Conservation (phyloP, 768 basidiomycete genomes). For the Russula dissimulans region DNA sequence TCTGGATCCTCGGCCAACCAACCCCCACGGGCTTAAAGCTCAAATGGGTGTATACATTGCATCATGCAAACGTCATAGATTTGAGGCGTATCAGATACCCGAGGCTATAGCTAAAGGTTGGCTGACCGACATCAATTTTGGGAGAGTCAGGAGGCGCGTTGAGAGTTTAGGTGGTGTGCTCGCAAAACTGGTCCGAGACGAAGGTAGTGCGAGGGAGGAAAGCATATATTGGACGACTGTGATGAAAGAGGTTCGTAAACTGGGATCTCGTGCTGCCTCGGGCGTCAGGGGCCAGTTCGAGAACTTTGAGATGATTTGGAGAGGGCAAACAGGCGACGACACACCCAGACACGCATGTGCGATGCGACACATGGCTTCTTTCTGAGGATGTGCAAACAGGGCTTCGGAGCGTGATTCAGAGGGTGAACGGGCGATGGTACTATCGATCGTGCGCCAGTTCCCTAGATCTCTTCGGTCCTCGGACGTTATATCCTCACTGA, state of each 20-base stretch:
- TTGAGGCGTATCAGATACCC: slow-evolving; percentile 65
- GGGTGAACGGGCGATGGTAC: too few relatives aligned
- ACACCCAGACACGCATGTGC: too few relatives aligned
- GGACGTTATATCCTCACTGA: too few relatives aligned
- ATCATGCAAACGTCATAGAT: slow-evolving; percentile 71
- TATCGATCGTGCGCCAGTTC: too few relatives aligned
- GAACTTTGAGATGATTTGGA: slow-evolving; percentile 73
- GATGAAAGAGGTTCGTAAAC: slow-evolving; percentile 49
- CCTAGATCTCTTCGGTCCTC: too few relatives aligned
- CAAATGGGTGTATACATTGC: slow-evolving; percentile 45
- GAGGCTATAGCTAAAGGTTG: slow-evolving; percentile 63
- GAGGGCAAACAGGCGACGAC: too few relatives aligned
- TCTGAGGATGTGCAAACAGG: too few relatives aligned
- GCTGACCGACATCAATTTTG: slow-evolving; percentile 68
- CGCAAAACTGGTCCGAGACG: slow-evolving; percentile 39
- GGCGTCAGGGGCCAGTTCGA: slow-evolving; percentile 69
- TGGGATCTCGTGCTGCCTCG: slow-evolving; percentile 55
- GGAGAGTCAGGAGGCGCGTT: slow-evolving; percentile 43
- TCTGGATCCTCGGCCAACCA: slow-evolving; percentile 55
- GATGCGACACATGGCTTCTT: too few relatives aligned
- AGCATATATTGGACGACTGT: slow-evolving; percentile 65
- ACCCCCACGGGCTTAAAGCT: slow-evolving; percentile 54
- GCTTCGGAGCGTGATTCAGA: too few relatives aligned
- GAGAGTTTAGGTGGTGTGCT: slow-evolving; percentile 40
- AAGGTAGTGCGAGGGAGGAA: slow-evolving; percentile 28